phyloP scores from a whole-genome alignment of 2,329 filamentous ascomycete genomes.

The Clarireedia hainanense region DNA sequence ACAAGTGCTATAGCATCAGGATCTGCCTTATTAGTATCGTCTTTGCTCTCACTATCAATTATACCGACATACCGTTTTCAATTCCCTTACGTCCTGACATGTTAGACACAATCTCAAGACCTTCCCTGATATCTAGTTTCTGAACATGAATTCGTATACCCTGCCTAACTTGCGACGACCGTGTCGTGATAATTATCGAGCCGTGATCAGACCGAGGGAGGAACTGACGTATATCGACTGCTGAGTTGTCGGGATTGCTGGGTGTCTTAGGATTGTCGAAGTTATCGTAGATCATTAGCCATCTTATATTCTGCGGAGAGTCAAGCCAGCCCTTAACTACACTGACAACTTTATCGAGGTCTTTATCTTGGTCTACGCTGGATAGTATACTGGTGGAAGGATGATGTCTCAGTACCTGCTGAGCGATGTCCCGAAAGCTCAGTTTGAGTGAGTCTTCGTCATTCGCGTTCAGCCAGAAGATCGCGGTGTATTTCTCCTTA shows the following conservation, averaged over 20 bases:
- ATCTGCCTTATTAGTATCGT: slow-evolving; percentile 7
- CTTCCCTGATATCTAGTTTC: slow-evolving; percentile 11
- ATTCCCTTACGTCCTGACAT: slow-evolving; percentile 16
- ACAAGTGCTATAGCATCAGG: slow-evolving; percentile 10
- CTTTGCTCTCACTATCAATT: slow-evolving; percentile 4
- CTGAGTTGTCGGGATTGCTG: not conserved
- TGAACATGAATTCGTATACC: slow-evolving; percentile 1
- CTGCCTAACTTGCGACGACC: not conserved
- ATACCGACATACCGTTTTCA: slow-evolving; percentile 17
- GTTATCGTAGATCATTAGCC: slow-evolving; percentile 20
- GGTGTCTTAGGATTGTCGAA: slow-evolving; percentile 32
- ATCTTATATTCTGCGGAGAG: slow-evolving; percentile 29
- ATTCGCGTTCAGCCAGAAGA: slow-evolving; percentile 37
- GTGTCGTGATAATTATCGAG: slow-evolving; percentile 10
- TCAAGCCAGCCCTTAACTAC: slow-evolving; percentile 34
- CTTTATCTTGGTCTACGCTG: slow-evolving; percentile 16
- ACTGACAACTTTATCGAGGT: slow-evolving; percentile 24
- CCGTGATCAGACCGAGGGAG: slow-evolving; percentile 8
- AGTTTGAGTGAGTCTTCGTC: slow-evolving; percentile 31
- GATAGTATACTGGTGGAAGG: slow-evolving; percentile 20
- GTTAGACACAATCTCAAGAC: slow-evolving; percentile 20
- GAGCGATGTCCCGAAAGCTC: slow-evolving; percentile 29
- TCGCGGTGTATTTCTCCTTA: slow-evolving; percentile 30
- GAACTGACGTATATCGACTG: slow-evolving; percentile 9
- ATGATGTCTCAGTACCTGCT: slow-evolving; percentile 26